A percentile compares a stretch with the other conserved stretches of the same genome.
These are phyloP conservation scores for Penicillium alfredii DNA, from an alignment of 495 filamentous ascomycete species.

Conservation along the genomic window DNA sequence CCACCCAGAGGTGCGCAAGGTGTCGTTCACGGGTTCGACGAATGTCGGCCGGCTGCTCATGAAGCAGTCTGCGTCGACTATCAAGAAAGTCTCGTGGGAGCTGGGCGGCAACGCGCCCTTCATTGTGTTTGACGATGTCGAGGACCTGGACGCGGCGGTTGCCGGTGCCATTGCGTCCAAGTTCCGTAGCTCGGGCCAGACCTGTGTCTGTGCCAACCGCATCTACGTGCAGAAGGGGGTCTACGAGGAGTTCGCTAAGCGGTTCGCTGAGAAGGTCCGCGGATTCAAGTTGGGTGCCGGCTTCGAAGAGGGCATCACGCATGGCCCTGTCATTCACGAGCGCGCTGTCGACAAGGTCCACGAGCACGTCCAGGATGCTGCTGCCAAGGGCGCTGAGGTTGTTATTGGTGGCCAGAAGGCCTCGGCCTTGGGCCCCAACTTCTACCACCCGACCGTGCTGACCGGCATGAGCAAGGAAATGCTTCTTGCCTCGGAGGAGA, in stretches of 20 bases:
- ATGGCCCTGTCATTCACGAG: slow-evolving; percentile 78
- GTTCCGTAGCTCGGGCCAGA: slow-evolving; percentile 84
- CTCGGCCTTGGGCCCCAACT: slow-evolving; percentile 63
- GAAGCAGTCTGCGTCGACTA: slow-evolving; percentile 70
- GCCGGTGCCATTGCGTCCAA: slow-evolving; percentile 70
- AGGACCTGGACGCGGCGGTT: slow-evolving; percentile 73
- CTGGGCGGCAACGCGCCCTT: slow-evolving; percentile 89
- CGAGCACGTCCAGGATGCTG: slow-evolving; percentile 70
- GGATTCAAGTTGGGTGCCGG: slow-evolving; percentile 73
- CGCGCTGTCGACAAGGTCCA: slow-evolving; percentile 71
- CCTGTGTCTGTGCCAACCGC: slow-evolving; percentile 85
- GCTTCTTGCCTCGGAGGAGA: slow-evolving; percentile 74
- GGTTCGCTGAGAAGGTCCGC: slow-evolving; percentile 68
- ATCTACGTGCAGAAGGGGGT: slow-evolving; percentile 76
- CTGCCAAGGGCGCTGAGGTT: slow-evolving; percentile 65
- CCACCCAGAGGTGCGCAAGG: slow-evolving; percentile 66
- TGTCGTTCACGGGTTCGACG: slow-evolving; percentile 88
- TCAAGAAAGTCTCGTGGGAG: slow-evolving; percentile 85
- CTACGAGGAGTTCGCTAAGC: slow-evolving; percentile 67
- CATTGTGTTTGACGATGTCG: slow-evolving; percentile 83
- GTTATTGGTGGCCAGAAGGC: slow-evolving; percentile 63
- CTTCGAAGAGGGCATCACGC: slow-evolving; percentile 63
- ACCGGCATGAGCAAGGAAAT: slow-evolving; percentile 76
- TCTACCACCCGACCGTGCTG: slow-evolving; percentile 77
- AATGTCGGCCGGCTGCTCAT: slow-evolving; percentile 82